Evolutionary conservation across 768 basidiomycete genomes (phyloP), one percentile per base, ranked within the genome.

Genomic region (Paxillus rubicundulus): DNA sequence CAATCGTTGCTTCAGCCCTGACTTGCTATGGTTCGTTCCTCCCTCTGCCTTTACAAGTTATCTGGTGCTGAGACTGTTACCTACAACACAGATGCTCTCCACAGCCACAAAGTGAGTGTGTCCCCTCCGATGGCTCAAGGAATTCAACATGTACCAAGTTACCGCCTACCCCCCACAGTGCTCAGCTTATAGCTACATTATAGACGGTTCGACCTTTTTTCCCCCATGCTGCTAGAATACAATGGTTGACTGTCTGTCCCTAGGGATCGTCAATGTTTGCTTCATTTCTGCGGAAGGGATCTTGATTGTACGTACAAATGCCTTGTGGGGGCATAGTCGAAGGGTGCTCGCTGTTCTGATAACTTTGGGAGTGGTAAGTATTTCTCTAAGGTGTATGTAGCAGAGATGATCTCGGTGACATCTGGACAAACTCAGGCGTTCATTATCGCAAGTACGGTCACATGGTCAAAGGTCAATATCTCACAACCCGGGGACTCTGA

Each of bases 221-320:
- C 4, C 5, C 4, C 7, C 18, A 0, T 18, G 38, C 36, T n/a
- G n/a, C n/a, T 13, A n/a, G 17, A n/a, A 18, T 34, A 10, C 21
- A 2, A 20, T 40, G 17, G 5, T 24, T 57, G 34, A 65, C 24
- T 17, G 20, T 13, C 13, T 17, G 9, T 9, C 17, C 38, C 37
- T n/a, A 66, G 61, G 21, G 17, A 24, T 56, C 4, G 64, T 54
- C 44, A 54, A 2, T 20, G 44, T 45, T 12, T 56, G 62, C 18
- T 30, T 61, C 17, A n/a, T 66, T 13, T 47, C 50, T 13, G 41
- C 60, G 0, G 57, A 58, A 49, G 60, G 40, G 6, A 53, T 65
- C 18, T 55, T 65, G 45, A 67, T 67, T 20, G 44, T 67, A 2
- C 65, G 64, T 24, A 67, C 65, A 17, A 64, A 61, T 17, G 62